Conservation (phyloP, 345 rosid species). For the Noccaea caerulescens region DNA sequence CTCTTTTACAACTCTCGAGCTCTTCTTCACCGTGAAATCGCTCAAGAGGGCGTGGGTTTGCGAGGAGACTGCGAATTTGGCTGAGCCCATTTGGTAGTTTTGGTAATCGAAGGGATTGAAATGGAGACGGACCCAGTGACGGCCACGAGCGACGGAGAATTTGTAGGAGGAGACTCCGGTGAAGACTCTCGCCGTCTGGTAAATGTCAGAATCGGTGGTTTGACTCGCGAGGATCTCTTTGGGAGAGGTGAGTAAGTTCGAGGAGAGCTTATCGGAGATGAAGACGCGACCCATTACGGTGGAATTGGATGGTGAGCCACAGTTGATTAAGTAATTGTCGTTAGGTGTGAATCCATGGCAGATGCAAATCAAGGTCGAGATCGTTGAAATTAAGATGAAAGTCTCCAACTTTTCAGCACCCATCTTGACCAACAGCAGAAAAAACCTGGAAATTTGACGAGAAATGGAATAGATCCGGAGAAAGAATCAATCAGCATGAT, state of each 20-base stretch:
- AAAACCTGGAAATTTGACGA: conserved; percentile 1
- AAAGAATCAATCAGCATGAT: conserved; percentile 1
- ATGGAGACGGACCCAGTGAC: conserved; percentile 95
- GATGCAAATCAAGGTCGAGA: conserved; percentile 52
- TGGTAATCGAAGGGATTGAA: conserved; percentile 68
- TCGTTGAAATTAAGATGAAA: conserved; percentile 48
- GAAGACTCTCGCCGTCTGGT: conserved; percentile 81
- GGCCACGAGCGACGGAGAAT: conserved; percentile 64
- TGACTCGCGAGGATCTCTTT: conserved; percentile 51
- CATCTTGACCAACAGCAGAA: conserved; percentile 40
- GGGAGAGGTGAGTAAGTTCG: conserved; percentile 61
- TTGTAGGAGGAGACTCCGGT: conserved; percentile 62
- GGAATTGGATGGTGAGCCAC: conserved; percentile 73
- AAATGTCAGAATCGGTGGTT: conserved; percentile 46
- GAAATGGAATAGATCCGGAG: conserved; percentile 12
- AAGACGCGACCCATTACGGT: conserved; percentile 61
- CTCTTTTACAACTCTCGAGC: conserved; percentile 56
- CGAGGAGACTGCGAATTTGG: conserved; percentile 66
- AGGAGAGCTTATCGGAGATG: conserved; percentile 65
- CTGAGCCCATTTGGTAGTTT: conserved; percentile 59
- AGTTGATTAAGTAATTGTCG: conserved; percentile 79
- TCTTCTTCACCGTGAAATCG: conserved; percentile 49
- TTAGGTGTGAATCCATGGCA: conserved; percentile 66
- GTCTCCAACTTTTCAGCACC: conserved; percentile 34
- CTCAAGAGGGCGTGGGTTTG: conserved; percentile 60